These are phyloP conservation scores for Elaeis oleifera DNA, from an alignment of 202 grass and related monocot genomes.

Conservation along the genomic window DNA sequence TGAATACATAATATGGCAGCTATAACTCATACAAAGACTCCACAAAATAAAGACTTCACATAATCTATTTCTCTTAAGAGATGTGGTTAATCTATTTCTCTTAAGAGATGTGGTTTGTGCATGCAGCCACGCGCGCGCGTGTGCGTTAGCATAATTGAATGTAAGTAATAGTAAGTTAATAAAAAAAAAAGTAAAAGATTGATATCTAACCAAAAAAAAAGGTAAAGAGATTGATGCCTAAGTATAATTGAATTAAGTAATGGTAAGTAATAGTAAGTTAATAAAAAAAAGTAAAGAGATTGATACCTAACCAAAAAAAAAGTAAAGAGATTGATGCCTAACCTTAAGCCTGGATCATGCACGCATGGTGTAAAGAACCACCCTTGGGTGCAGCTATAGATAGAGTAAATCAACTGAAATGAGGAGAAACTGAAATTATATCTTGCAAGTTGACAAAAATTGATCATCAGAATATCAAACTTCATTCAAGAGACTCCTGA, in stretches of 20 bases:
- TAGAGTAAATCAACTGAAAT: slow-evolving; percentile 78
- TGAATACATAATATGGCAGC: too few species aligned
- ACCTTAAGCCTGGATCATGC: slow-evolving; percentile 71
- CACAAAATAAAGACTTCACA: neutral
- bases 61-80: neutral
- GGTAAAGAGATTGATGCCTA: slow-evolving; percentile 1
- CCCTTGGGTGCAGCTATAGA: slow-evolving; percentile 87
- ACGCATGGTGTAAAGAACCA: slow-evolving; percentile 97
- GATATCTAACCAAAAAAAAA: neutral
- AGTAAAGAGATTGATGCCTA: neutral
- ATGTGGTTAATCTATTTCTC: neutral
- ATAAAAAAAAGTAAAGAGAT: neutral
- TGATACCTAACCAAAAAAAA: slow-evolving; percentile 4
- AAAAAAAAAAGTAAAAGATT: neutral
- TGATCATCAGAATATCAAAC: too few species aligned
- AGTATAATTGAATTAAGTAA: neutral
- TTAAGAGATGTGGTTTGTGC: neutral
- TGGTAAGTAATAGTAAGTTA: too few species aligned
- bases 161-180: neutral
- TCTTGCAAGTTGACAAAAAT: too few species aligned
- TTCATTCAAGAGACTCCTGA: too few species aligned
- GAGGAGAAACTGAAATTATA: too few species aligned
- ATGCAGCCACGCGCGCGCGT: neutral
- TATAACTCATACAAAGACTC: neutral
- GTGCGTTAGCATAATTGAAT: too few species aligned